Evolutionary conservation across 73 alveolate species (phyloP).

Genomic region (Stentor coeruleus): DNA sequence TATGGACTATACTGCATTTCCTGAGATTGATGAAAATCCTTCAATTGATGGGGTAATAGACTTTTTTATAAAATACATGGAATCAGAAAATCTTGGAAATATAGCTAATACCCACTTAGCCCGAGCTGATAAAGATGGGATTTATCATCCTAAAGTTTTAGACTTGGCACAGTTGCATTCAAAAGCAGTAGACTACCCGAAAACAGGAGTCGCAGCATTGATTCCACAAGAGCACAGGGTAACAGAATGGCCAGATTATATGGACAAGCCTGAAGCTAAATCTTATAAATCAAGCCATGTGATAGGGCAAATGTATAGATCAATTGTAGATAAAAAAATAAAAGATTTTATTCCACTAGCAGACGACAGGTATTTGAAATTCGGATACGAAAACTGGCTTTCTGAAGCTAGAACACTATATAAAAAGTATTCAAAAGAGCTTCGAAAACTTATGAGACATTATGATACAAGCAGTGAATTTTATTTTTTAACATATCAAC

Average conservation of each 20-base stretch:
- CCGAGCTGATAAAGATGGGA: slow-evolving; percentile 64
- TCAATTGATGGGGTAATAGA: slow-evolving; percentile 45
- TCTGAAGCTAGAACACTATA: not conserved
- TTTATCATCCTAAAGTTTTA: slow-evolving; percentile 41
- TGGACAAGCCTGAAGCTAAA: slow-evolving; percentile 31
- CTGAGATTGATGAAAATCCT: slow-evolving; percentile 21
- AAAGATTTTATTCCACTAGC: not conserved
- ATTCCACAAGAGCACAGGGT: slow-evolving; percentile 24
- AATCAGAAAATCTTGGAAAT: slow-evolving; percentile 55
- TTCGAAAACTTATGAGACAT: not conserved
- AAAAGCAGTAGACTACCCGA: slow-evolving; percentile 73
- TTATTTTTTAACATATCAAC: not conserved
- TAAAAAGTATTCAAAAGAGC: not conserved
- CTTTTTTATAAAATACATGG: slow-evolving; percentile 43
- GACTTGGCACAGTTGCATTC: slow-evolving; percentile 56
- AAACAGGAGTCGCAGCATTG: slow-evolving; percentile 56
- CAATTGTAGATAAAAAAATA: slow-evolving; percentile 26
- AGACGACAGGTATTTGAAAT: not conserved
- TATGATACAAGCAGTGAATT: not conserved
- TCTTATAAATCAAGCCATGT: slow-evolving; percentile 31
- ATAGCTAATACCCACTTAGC: slow-evolving; percentile 64
- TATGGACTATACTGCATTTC: not conserved
- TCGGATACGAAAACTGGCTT: not conserved
- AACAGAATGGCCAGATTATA: slow-evolving; percentile 49
- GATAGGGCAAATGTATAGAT: slow-evolving; percentile 51